phyloP scores from a whole-genome alignment of 2,329 filamentous ascomycete species.

The Huntiella abstrusa region DNA sequence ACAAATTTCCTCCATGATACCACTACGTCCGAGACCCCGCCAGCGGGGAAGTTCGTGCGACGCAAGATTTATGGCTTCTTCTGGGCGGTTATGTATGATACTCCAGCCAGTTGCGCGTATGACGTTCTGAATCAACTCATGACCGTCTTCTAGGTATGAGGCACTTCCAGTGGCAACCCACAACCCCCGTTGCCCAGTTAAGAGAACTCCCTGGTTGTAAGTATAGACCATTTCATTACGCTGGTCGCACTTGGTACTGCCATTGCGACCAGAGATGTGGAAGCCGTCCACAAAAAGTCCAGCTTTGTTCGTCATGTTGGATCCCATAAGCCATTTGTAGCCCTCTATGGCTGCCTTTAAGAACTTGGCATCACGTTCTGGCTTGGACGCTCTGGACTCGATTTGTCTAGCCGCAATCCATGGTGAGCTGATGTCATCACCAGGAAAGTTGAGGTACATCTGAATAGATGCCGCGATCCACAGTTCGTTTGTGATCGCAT shows the following conservation, averaged over 20 bases:
- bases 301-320: constrained; percentile 60
- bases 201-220: constrained; percentile 84
- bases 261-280: constrained; percentile 37
- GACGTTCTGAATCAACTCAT: constrained; percentile 54
- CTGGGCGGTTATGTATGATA: constrained; percentile 22
- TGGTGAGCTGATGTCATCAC: constrained; percentile 54
- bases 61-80: constrained; percentile 22
- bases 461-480: constrained; percentile 67
- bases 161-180: constrained; percentile 60
- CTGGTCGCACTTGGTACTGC: constrained; percentile 45
- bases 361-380: constrained; percentile 36
- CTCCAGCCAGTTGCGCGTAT: constrained; percentile 65
- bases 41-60: constrained; percentile 32
- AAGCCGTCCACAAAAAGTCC: constrained; percentile 78
- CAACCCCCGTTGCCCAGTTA: constrained; percentile 63
- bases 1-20: constrained; percentile 70
- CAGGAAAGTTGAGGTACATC: constrained; percentile 83
- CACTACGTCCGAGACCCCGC: constrained; percentile 58
- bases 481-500: constrained; percentile 86
- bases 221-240: constrained; percentile 84
- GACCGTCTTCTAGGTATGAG: constrained; percentile 59
- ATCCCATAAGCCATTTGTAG: constrained; percentile 61
- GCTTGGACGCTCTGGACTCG: constrained; percentile 14
- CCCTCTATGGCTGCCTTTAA: constrained; percentile 55
- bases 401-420: constrained; percentile 24